phyloP scores from a whole-genome alignment of 176 grass and related monocot genomes.

The Calamus simplicifolius region DNA sequence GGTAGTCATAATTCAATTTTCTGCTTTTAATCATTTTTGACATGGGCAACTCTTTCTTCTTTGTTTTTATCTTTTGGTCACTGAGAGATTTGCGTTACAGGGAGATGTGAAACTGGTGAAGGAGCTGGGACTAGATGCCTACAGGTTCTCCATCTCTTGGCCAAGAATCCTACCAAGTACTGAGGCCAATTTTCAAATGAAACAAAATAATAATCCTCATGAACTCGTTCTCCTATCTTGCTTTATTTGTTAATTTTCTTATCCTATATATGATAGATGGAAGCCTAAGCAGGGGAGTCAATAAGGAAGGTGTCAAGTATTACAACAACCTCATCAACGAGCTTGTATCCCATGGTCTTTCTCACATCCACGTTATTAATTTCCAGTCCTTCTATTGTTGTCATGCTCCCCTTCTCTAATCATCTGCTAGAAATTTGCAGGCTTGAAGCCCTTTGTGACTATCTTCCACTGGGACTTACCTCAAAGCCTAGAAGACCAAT shows the following conservation, averaged over 20 bases:
- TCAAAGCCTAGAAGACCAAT: conserved; percentile 44
- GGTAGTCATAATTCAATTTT: background rate
- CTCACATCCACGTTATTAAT: background rate
- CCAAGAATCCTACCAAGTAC: conserved; percentile 12
- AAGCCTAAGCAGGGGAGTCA: conserved; percentile 40
- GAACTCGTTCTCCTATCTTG: too few relatives aligned
- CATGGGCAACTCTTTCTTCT: background rate
- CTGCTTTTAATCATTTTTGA: background rate
- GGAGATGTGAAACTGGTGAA: background rate
- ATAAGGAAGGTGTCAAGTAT: conserved; percentile 43
- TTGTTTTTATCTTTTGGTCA: background rate
- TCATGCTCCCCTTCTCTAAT: too few relatives aligned
- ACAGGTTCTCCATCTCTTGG: conserved; percentile 18
- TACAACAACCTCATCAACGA: conserved; percentile 61
- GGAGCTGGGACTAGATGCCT: conserved; percentile 10
- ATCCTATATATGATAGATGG: conserved; percentile 30
- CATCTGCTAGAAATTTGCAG: conserved; percentile 4
- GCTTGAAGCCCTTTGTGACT: conserved; percentile 47
- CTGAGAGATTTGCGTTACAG: background rate
- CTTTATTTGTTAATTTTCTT: background rate
- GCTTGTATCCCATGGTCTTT: conserved; percentile 35
- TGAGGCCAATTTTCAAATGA: too few relatives aligned
- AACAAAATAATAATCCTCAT: too few relatives aligned
- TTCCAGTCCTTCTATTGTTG: background rate
- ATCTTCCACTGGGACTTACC: conserved; percentile 56